Evolutionary conservation across 176 grass and related monocot genomes (phyloP).

Genomic region (Elymus sibiricus): DNA sequence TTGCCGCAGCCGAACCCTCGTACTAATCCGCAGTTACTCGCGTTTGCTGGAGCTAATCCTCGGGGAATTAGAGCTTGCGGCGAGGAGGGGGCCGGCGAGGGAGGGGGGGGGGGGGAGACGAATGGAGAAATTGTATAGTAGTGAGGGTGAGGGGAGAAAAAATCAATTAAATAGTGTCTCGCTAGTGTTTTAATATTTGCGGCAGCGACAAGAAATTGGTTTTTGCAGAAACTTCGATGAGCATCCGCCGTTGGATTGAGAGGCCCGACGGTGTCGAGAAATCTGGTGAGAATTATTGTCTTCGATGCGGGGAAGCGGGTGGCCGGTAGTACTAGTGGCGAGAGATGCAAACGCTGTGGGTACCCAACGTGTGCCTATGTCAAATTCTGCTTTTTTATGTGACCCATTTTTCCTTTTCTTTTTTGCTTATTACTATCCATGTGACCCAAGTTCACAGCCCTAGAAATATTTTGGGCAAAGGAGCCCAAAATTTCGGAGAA

Average conservation of each 20-base stretch:
- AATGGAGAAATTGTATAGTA: slow-evolving; percentile 14
- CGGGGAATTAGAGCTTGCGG: background rate
- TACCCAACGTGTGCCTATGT: background rate
- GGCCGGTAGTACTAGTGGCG: background rate
- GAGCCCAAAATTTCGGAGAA: background rate
- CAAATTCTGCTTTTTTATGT: background rate
- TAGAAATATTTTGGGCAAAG: background rate
- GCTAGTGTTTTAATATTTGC: slow-evolving; percentile 1
- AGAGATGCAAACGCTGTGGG: background rate
- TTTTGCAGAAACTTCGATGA: background rate
- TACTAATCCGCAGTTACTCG: background rate
- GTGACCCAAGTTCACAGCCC: background rate
- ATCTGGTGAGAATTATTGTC: background rate
- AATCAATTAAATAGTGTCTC: slow-evolving; percentile 17
- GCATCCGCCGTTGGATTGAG: background rate
- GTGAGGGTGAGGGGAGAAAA: background rate
- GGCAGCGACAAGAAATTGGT: background rate
- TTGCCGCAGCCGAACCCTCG: background rate
- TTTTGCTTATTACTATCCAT: background rate
- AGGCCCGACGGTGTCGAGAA: background rate
- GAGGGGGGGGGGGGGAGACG: background rate
- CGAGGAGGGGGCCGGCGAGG: background rate
- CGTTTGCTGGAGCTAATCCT: background rate
- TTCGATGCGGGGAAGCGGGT: background rate
- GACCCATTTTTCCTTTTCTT: background rate